Conservation (phyloP, 192 early-diverging fungal species). For the Coemansia interrupta region DNA sequence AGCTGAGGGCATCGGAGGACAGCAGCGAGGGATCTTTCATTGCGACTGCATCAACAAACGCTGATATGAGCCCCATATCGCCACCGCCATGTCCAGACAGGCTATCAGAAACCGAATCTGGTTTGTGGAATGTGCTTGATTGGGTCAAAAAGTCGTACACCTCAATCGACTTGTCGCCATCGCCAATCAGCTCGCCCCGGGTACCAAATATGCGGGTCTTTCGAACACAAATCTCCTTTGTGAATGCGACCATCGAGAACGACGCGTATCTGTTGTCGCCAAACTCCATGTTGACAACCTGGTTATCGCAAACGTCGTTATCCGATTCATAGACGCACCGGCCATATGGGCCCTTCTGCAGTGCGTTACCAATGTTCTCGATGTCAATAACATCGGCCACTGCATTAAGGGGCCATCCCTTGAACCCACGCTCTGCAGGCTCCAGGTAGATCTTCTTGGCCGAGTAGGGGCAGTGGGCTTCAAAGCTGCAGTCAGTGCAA, state of each 20-base stretch:
- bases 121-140: slow-evolving; percentile 20
- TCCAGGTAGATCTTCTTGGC: slow-evolving; percentile 60
- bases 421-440: slow-evolving; percentile 25
- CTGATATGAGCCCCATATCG: slow-evolving; percentile 16
- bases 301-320: slow-evolving; percentile 69
- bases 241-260: slow-evolving; percentile 60
- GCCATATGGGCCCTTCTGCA: slow-evolving; percentile 58
- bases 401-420: slow-evolving; percentile 58
- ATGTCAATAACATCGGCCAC: slow-evolving; percentile 53
- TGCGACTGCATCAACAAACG: slow-evolving; percentile 16
- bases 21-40: slow-evolving; percentile 6
- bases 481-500: slow-evolving; percentile 57
- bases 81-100: slow-evolving; percentile 22
- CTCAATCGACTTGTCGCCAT: slow-evolving; percentile 44
- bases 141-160: slow-evolving; percentile 51
- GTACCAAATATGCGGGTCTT: slow-evolving; percentile 57
- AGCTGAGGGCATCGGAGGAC: slow-evolving; percentile 9
- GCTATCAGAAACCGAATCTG: neutral
- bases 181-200: slow-evolving; percentile 55
- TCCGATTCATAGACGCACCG: slow-evolving; percentile 66
- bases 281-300: slow-evolving; percentile 60
- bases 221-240: slow-evolving; percentile 54
- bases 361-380: slow-evolving; percentile 50
- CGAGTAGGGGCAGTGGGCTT: slow-evolving; percentile 59
- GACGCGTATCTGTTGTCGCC: slow-evolving; percentile 52